Evolutionary conservation across 495 filamentous ascomycete species (phyloP).

Genomic region (Lasiosphaeria miniovina): DNA sequence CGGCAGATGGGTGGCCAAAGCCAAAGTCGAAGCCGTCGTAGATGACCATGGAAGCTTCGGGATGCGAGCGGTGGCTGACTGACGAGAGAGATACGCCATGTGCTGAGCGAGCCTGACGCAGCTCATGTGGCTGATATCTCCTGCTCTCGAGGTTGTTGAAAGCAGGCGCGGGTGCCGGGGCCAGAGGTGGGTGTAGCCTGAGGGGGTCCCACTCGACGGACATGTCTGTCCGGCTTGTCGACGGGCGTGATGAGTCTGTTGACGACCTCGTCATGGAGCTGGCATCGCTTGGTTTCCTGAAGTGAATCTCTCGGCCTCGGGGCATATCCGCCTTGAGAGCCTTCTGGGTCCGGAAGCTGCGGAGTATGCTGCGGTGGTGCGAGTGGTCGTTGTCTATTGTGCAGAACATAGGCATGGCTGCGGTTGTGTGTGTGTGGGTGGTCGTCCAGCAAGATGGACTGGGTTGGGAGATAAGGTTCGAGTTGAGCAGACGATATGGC

Average conservation of each 20-base stretch:
- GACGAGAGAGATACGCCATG: constrained; percentile 8
- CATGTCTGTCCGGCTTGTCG: constrained; percentile 25
- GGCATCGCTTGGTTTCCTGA: constrained; percentile 24
- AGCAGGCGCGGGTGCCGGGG: constrained; percentile 11
- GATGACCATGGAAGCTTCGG: constrained; percentile 24
- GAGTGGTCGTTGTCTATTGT: constrained; percentile 16
- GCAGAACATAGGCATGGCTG: constrained; percentile 26
- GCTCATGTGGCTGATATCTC: constrained; percentile 19
- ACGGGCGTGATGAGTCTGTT: constrained; percentile 25
- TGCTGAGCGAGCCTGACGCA: constrained; percentile 21
- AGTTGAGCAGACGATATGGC: not conserved
- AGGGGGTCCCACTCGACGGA: constrained; percentile 36
- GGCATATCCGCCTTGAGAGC: constrained; percentile 14
- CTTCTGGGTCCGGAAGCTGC: constrained; percentile 33
- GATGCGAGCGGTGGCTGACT: constrained; percentile 5
- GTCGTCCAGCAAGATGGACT: not conserved
- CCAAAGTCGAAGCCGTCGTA: constrained; percentile 39
- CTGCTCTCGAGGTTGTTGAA: constrained; percentile 15
- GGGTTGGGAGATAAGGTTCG: not conserved
- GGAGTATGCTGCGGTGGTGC: constrained; percentile 25
- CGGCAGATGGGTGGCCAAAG: constrained; percentile 14
- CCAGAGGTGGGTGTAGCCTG: constrained; percentile 29
- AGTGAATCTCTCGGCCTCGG: constrained; percentile 16
- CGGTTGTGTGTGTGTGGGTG: not conserved
- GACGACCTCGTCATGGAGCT: constrained; percentile 29